phyloP scores from a whole-genome alignment of 441 rosid genomes.

The Syzygium malaccense region DNA sequence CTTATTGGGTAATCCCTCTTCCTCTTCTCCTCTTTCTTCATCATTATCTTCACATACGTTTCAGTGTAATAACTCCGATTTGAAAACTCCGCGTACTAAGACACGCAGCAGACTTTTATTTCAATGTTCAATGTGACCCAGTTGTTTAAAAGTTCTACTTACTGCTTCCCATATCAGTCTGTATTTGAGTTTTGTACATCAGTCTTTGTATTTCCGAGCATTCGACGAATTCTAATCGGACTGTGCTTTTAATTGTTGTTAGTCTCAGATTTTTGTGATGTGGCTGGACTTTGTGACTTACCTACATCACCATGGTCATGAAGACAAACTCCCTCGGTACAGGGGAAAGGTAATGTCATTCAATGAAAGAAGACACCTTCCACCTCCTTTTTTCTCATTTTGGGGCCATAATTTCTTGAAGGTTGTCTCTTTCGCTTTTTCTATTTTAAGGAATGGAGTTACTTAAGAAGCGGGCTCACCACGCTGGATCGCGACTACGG shows the following conservation, averaged over 20 bases:
- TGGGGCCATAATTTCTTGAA: background rate
- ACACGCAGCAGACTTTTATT: background rate
- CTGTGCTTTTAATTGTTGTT: background rate
- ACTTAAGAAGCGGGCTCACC: conserved; percentile 78
- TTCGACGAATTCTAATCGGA: background rate
- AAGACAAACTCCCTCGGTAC: conserved; percentile 85
- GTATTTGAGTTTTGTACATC: background rate
- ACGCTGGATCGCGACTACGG: conserved; percentile 79
- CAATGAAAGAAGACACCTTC: background rate
- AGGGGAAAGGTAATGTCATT: conserved; percentile 54
- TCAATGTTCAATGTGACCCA: background rate
- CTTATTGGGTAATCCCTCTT: conserved; percentile 42
- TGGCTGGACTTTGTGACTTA: conserved; percentile 89
- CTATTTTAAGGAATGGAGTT: conserved; percentile 68
- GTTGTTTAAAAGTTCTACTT: background rate
- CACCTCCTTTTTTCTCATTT: background rate
- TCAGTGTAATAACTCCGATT: background rate
- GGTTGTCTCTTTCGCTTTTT: too few species aligned
- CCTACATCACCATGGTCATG: conserved; percentile 82
- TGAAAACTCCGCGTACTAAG: background rate
- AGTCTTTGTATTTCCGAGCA: background rate
- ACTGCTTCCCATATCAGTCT: background rate
- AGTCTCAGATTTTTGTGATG: conserved; percentile 53
- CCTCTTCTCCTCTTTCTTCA: background rate
- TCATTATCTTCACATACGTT: background rate